Conservation (phyloP, 176 grass and related monocot species). For the Phragmites australis region DNA sequence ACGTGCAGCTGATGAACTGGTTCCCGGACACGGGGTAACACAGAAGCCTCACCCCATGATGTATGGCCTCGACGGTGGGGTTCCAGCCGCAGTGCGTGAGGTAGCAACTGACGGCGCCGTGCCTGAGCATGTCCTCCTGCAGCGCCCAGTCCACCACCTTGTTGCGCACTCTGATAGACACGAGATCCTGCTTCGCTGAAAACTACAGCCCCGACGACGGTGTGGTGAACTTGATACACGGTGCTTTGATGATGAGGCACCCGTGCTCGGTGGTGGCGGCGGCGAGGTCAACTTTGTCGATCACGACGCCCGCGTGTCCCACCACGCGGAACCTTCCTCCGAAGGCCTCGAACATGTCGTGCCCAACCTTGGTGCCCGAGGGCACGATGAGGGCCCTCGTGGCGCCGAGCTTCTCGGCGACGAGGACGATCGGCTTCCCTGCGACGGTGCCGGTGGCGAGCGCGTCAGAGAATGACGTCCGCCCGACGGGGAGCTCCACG, state of each 20-base stretch:
- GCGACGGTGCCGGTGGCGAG: background rate
- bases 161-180: too few relatives aligned
- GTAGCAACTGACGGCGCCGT: slow-evolving; percentile 70
- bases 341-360: slow-evolving; percentile 72
- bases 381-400: slow-evolving; percentile 81
- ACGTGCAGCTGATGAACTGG: slow-evolving; percentile 76
- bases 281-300: slow-evolving; percentile 89
- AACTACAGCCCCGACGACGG: too few relatives aligned
- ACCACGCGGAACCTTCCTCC: slow-evolving; percentile 68
- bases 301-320: slow-evolving; percentile 73
- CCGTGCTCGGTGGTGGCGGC: slow-evolving; percentile 89
- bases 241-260: slow-evolving; percentile 86
- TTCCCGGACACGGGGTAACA: slow-evolving; percentile 83
- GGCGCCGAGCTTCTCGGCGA: slow-evolving; percentile 86
- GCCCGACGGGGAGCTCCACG: background rate
- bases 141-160: slow-evolving; percentile 86
- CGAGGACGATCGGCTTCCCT: slow-evolving; percentile 68
- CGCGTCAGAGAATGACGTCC: slow-evolving; percentile 15
- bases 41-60: slow-evolving; percentile 52
- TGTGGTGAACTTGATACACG: too few relatives aligned
- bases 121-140: slow-evolving; percentile 81
- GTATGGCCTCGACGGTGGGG: slow-evolving; percentile 85
- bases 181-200: too few relatives aligned
- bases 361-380: slow-evolving; percentile 70
- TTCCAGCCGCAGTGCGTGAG: slow-evolving; percentile 96